phyloP scores from a whole-genome alignment of 495 filamentous ascomycete genomes.

The Lasiosphaeriaceae sp. region DNA sequence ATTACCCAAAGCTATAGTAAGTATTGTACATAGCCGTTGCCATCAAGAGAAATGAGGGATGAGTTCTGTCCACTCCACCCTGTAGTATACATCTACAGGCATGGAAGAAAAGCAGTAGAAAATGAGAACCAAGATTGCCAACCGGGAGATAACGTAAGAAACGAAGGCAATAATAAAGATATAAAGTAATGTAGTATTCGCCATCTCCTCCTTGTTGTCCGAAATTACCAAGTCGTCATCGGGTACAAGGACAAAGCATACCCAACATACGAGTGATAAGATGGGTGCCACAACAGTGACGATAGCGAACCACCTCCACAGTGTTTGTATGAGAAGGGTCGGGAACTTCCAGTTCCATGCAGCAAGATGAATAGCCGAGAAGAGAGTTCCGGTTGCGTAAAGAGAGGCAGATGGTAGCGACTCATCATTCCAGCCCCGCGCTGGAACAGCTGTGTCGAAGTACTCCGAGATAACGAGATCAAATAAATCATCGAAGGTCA shows the following conservation, averaged over 20 bases:
- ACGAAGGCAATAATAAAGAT: background rate
- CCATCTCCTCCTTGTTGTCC: too few species aligned
- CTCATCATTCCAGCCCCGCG: background rate
- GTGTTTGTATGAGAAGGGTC: background rate
- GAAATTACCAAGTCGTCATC: background rate
- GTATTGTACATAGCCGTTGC: too few species aligned
- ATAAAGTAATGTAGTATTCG: background rate
- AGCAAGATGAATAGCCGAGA: conserved; percentile 21
- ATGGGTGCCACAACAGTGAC: background rate
- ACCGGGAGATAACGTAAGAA: conserved; percentile 7
- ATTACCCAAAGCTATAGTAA: too few species aligned
- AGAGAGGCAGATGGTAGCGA: background rate
- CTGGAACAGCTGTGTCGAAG: background rate
- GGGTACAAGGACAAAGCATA: background rate
- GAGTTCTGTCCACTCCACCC: conserved; percentile 6
- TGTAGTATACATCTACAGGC: conserved; percentile 12
- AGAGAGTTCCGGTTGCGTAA: conserved; percentile 10
- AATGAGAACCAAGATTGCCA: conserved; percentile 8
- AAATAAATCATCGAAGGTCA: background rate
- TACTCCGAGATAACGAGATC: background rate
- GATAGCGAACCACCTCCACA: conserved; percentile 16
- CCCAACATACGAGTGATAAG: background rate
- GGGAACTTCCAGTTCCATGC: conserved; percentile 25
- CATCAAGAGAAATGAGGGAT: conserved; percentile 3
- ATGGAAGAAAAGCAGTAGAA: conserved; percentile 15